A percentile compares a stretch with the other conserved stretches of the same genome.
These are phyloP conservation scores for Hypoxylon sp. DNA, from an alignment of 2,329 filamentous ascomycete genomes.

Conservation along the genomic window DNA sequence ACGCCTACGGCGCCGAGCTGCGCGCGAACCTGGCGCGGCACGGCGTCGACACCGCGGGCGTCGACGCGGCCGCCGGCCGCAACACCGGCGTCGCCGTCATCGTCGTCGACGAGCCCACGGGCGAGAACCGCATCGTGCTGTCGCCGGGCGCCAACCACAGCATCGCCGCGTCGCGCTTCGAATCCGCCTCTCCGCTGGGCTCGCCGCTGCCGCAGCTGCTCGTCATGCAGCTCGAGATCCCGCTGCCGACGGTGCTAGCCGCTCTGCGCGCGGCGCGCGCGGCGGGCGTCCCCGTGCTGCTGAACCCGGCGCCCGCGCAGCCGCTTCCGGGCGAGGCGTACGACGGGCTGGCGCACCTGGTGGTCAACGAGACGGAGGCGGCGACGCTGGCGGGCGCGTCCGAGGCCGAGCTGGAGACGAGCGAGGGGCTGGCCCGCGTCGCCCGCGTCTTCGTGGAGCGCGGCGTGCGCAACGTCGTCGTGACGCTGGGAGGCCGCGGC, in stretches of 20 bases:
- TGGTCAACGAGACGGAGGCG: constrained; percentile 92
- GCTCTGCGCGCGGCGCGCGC: constrained; percentile 61
- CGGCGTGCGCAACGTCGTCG: constrained; percentile 79
- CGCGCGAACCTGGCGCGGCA: constrained; percentile 64
- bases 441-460: constrained; percentile 68
- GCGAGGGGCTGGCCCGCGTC: constrained; percentile 56
- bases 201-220: constrained; percentile 65
- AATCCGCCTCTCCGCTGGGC: constrained; percentile 39
- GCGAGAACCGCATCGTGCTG: constrained; percentile 80
- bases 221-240: constrained; percentile 82
- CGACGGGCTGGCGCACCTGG: constrained; percentile 74
- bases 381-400: constrained; percentile 69
- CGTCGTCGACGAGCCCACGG: constrained; percentile 74
- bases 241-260: constrained; percentile 68
- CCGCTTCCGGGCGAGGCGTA: constrained; percentile 72
- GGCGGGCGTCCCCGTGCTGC: constrained; percentile 67
- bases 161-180: constrained; percentile 50
- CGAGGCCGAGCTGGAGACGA: constrained; percentile 58
- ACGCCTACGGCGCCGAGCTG: constrained; percentile 70
- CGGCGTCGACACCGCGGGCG: constrained; percentile 67
- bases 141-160: constrained; percentile 74
- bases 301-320: constrained; percentile 86
- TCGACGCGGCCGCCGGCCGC: constrained; percentile 52
- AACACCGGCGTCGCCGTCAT: constrained; percentile 79
- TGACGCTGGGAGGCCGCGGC: constrained; percentile 86